phyloP scores from a whole-genome alignment of 208 protist genomes.

The Leishmania martiniquensis region DNA sequence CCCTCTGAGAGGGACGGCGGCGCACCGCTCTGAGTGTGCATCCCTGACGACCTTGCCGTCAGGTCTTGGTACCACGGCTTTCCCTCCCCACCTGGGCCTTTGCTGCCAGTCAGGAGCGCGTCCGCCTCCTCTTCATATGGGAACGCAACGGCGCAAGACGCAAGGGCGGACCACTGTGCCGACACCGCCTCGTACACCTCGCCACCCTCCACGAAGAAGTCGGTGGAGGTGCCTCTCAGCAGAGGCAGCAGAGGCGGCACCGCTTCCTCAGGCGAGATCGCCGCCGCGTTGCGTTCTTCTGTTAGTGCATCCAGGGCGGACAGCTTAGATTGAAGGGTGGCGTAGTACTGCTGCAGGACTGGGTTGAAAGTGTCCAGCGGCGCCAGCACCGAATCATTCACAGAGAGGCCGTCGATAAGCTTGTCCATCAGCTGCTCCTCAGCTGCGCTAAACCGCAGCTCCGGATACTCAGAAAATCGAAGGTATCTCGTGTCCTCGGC shows the following conservation, averaged over 20 bases:
- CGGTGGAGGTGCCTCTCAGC: slow-evolving; percentile 39
- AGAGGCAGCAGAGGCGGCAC: slow-evolving; percentile 30
- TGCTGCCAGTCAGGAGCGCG: neutral
- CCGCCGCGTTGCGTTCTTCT: neutral
- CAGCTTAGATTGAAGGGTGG: slow-evolving; percentile 56
- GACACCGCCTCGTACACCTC: slow-evolving; percentile 27
- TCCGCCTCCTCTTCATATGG: slow-evolving; percentile 37
- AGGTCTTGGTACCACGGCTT: slow-evolving; percentile 11
- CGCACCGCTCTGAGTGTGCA: neutral
- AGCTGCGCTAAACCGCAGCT: slow-evolving; percentile 32
- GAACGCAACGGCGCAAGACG: slow-evolving; percentile 45
- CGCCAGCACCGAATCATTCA: slow-evolving; percentile 52
- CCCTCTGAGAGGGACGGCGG: neutral
- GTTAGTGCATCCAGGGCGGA: neutral
- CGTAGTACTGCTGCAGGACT: slow-evolving; percentile 85
- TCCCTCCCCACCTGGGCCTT: neutral
- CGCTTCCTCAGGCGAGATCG: neutral
- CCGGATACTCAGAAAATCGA: slow-evolving; percentile 57
- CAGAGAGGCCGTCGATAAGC: slow-evolving; percentile 79
- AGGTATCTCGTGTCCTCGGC: slow-evolving; percentile 83
- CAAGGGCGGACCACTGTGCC: slow-evolving; percentile 24
- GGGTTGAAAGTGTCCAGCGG: slow-evolving; percentile 90
- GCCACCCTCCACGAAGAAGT: slow-evolving; percentile 44
- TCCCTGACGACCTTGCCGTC: neutral
- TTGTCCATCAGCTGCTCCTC: slow-evolving; percentile 71